Base-by-base conservation (phyloP, 164 flowering plant species). In the Nelumbo lutea region DNA sequence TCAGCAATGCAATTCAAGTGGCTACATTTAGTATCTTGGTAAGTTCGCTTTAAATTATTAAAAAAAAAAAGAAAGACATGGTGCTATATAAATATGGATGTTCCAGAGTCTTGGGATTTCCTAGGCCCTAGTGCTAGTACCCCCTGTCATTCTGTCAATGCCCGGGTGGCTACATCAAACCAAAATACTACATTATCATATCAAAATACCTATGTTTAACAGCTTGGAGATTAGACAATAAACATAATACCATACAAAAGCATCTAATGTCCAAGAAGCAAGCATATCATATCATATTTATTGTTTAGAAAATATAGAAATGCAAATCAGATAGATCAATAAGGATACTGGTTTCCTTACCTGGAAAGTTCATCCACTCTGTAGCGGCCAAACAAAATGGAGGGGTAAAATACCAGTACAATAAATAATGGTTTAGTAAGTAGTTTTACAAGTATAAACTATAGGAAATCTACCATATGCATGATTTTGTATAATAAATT, bases 301-400 rank as follows among this genome's bases (percentile, higher is more conserved):
- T 60, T 40, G 47, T 41, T 60, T 41, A 11, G 15, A 48, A 60
- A 60, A 63, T 46, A 39, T 14, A 43, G 47, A 11, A 5, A 52
- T 42, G 48, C 44, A 64, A 41, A 15, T 15, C 1, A 52, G 42
- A 61, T 65, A 40, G 46, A 70, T 39, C 11, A 59, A 27, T 14
- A 53, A 41, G 42, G 58, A 4, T 68, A 63, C 38, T 52, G 70
- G 55, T 50, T 62, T 57, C 39, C 71, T 6, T 85, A 91, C 98
- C 98, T 94, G 78, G 88, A 77, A 72, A 90, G 91, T 66, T 91
- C 96, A 55, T 88, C 89, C 79, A 90, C 83, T 75, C 98, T 91
- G 98, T 81, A 9, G 65, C 71, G 69, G 38, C 63, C 43, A 76
- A 68, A 50, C 67, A 9, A 71, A 74, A 56, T 1, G 55, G n/a